Evolutionary conservation across 2,329 filamentous ascomycete genomes (phyloP).

Genomic region (Penicillium hesseltinei): DNA sequence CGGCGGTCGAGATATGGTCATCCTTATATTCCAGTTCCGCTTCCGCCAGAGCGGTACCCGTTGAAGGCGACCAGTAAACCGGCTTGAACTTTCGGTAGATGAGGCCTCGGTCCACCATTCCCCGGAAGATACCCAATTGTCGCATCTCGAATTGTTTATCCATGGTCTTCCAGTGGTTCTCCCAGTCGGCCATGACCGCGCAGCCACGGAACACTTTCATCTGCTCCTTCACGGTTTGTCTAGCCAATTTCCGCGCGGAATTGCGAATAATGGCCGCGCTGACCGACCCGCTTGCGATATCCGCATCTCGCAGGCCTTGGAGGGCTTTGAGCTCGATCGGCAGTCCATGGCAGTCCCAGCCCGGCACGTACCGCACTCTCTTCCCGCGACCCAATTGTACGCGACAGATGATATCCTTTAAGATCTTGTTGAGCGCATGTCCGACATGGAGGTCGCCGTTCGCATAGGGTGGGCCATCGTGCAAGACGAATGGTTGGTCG

Average conservation of each 20-base stretch:
- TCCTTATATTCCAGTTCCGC: conserved; percentile 66
- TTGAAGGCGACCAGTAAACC: conserved; percentile 67
- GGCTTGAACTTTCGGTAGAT: conserved; percentile 63
- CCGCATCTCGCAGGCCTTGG: conserved; percentile 51
- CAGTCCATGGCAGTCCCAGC: conserved; percentile 97
- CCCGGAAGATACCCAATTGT: conserved; percentile 59
- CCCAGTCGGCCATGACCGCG: conserved; percentile 66
- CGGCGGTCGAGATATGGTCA: conserved; percentile 58
- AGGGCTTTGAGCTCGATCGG: conserved; percentile 97
- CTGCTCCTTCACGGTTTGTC: conserved; percentile 57
- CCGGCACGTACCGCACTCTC: conserved; percentile 77
- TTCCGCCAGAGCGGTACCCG: conserved; percentile 61
- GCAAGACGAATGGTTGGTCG: conserved; percentile 69
- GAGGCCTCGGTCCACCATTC: conserved; percentile 61
- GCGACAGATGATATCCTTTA: conserved; percentile 90
- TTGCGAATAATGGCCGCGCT: conserved; percentile 51
- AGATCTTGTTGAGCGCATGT: conserved; percentile 93
- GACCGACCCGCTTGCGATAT: conserved; percentile 25
- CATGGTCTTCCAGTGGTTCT: conserved; percentile 63
- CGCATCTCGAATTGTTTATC: conserved; percentile 60
- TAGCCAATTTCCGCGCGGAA: conserved; percentile 56
- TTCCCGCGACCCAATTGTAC: conserved; percentile 75
- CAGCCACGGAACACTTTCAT: conserved; percentile 59
- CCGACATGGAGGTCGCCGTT: conserved; percentile 90
- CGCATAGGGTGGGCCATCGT: conserved; percentile 96